phyloP scores from a whole-genome alignment of 768 basidiomycete genomes.

The Zangia roseola region DNA sequence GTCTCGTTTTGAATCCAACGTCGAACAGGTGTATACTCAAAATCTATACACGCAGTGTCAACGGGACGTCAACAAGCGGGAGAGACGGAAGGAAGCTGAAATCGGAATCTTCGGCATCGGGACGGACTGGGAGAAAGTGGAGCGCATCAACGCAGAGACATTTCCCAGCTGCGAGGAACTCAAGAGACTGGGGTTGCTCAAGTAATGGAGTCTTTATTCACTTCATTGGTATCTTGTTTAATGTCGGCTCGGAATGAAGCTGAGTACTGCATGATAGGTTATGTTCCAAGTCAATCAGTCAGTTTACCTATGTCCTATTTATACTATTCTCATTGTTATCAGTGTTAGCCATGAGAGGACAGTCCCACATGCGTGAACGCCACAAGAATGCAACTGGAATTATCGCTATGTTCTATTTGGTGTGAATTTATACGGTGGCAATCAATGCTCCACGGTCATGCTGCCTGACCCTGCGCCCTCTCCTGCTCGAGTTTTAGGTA shows the following conservation, averaged over 20 bases:
- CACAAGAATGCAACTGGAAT: constrained; percentile 19
- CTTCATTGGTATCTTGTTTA: constrained; percentile 2
- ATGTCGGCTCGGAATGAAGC: constrained; percentile 8
- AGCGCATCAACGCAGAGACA: constrained; percentile 64
- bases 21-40: constrained; percentile 76
- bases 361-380: constrained; percentile 1
- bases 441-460: neutral
- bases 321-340: constrained; percentile 17
- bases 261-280: constrained; percentile 6
- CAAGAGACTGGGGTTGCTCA: constrained; percentile 56
- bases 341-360: too few species aligned
- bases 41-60: constrained; percentile 73
- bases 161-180: constrained; percentile 79
- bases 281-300: neutral
- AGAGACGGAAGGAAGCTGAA: constrained; percentile 71
- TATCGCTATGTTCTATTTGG: constrained; percentile 11
- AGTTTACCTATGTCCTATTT: constrained; percentile 25
- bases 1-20: constrained; percentile 65
- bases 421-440: constrained; percentile 11
- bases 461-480: constrained; percentile 27
- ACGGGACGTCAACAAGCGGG: constrained; percentile 60
- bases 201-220: constrained; percentile 26
- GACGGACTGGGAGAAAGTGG: constrained; percentile 89
- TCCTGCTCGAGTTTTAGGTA: constrained; percentile 82
- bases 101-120: constrained; percentile 89